Evolutionary conservation across 2,329 filamentous ascomycete species (phyloP), one percentile per base, ranked within the genome.

Genomic region (Calonectria crousiana): DNA sequence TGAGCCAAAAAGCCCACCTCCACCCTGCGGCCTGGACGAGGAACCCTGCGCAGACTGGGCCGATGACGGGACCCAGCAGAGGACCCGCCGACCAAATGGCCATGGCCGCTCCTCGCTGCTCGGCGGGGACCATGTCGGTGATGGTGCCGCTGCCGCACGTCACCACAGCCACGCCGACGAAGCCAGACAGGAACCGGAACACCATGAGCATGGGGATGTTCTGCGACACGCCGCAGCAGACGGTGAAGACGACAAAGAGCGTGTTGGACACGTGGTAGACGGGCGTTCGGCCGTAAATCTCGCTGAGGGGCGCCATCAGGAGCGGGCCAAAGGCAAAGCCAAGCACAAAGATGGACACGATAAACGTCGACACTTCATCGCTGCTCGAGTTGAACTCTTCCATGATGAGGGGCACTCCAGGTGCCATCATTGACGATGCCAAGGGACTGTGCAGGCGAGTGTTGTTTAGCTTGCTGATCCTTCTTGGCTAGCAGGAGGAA

Each of bases 141-240:
- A 93, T 80, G 0, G 93, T 91, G 38, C 91, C 92, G 18, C 91
- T 91, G 0, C 90, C 92, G 78, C 91, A 92, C 6, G 91, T 93
- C 6, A 94, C 87, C 0, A 91, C 90, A 0, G 91, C 90, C 0
- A 88, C 88, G 10, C 88, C 90, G 76, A 92, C 92, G 68, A 92
- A 86, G 0, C 89, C 91, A 10, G 87, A 85, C 72, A 92, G 90
- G 82, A 93, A 93, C 11, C 91, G 86, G 6, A 90, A 90, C 44
- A 92, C 83, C 82, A 92, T 73, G 3, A 75, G 60, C 70, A 71
- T 70, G 34, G 49, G 60, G 2, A 56, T 23, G 26, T 51, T 70
- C 32, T 70, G 73, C 23, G 71, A 56, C 8, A 73, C 23, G 20
- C 51, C 67, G 38, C 71, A 70, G 34, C 71, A 62, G 3, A 70